These are phyloP conservation scores for Vairimorpha necatrix DNA, from an alignment of 371 early-diverging fungal genomes.

Conservation along the genomic window DNA sequence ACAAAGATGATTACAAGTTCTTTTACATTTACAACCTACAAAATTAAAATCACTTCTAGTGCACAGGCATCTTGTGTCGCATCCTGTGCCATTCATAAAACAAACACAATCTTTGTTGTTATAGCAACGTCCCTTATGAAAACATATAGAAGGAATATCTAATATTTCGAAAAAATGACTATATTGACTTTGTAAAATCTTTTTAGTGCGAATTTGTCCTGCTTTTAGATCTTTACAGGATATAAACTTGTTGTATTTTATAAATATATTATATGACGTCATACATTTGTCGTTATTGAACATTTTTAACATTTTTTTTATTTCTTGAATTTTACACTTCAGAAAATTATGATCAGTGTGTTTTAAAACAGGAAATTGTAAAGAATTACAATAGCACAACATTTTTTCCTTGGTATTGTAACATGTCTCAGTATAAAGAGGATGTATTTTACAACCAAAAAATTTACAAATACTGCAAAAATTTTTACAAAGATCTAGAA, in stretches of 20 bases:
- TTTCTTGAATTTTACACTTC: not conserved
- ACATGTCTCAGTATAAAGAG: slow-evolving; percentile 1
- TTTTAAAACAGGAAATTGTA: not conserved
- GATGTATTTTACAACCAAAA: slow-evolving; percentile 53
- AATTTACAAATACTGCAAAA: slow-evolving; percentile 51
- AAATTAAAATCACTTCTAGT: slow-evolving; percentile 35
- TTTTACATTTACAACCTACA: slow-evolving; percentile 15
- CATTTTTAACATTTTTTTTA: not conserved
- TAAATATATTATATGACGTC: slow-evolving; percentile 5
- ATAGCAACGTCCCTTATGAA: slow-evolving; percentile 41
- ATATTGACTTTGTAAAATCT: not conserved
- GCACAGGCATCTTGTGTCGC: slow-evolving; percentile 53
- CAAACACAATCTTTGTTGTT: slow-evolving; percentile 45
- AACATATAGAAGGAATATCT: slow-evolving; percentile 36
- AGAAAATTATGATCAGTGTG: not conserved
- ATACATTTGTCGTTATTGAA: slow-evolving; percentile 8
- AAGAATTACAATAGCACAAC: not conserved
- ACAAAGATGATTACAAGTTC: slow-evolving; percentile 25
- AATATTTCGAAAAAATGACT: too few relatives aligned
- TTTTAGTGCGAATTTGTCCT: not conserved
- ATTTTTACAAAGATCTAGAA: slow-evolving; percentile 15
- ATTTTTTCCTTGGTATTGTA: not conserved
- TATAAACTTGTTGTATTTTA: not conserved
- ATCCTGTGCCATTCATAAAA: slow-evolving; percentile 28
- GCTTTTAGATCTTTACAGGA: slow-evolving; percentile 9